Evolutionary conservation across 768 basidiomycete species (phyloP).

Genomic region (Suillus placidus): DNA sequence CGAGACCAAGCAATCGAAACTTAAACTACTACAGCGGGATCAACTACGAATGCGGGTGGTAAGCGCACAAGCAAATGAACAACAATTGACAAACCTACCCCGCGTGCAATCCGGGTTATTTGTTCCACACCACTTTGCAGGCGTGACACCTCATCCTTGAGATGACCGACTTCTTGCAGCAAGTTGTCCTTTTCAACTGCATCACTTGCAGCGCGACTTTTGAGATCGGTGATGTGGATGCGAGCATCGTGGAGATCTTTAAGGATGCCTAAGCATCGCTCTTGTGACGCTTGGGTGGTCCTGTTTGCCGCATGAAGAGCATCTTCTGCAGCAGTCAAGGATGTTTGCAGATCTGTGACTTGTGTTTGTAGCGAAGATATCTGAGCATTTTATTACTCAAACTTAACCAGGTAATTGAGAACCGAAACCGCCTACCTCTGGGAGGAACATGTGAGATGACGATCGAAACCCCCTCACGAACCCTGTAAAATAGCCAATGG

Average conservation of each 20-base stretch:
- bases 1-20: background rate
- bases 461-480: background rate
- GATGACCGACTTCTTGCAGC: background rate
- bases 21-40: background rate
- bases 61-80: background rate
- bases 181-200: background rate
- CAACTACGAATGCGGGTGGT: background rate
- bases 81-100: background rate
- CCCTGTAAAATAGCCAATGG: background rate
- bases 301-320: background rate
- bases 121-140: slow-evolving; percentile 4
- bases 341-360: background rate
- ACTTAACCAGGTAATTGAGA: background rate
- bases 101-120: background rate
- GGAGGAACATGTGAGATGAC: slow-evolving; percentile 1
- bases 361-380: background rate
- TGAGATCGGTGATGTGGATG: background rate
- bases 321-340: background rate
- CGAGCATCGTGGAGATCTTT: background rate
- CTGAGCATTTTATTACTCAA: background rate
- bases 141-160: slow-evolving; percentile 1
- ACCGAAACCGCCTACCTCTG: background rate
- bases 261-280: background rate
- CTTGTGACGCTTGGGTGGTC: background rate
- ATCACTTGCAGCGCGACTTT: background rate